Percentiles rank a stretch among this genome's conserved stretches.
These are phyloP conservation scores for Marchantia paleacea DNA, from an alignment of 225 moss, liverwort and hornwort genomes.

Conservation along the genomic window DNA sequence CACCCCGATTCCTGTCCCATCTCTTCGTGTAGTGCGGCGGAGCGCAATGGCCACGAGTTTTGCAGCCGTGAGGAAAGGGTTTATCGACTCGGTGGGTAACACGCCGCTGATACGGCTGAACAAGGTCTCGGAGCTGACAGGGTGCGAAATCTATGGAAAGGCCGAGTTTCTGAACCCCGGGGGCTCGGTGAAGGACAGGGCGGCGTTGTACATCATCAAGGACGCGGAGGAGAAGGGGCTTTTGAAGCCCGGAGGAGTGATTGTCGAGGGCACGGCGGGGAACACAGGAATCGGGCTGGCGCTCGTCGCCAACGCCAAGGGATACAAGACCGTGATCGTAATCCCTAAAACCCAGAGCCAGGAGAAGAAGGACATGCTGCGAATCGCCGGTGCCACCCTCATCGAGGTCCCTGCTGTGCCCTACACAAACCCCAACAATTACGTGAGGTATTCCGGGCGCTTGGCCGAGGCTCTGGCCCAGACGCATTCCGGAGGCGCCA, in stretches of 20 bases:
- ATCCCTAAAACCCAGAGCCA: slow-evolving; percentile 90
- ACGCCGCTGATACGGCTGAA: slow-evolving; percentile 87
- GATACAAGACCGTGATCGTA: slow-evolving; percentile 89
- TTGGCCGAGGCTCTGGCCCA: slow-evolving; percentile 77
- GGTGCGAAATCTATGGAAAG: slow-evolving; percentile 97
- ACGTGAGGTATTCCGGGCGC: slow-evolving; percentile 84
- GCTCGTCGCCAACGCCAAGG: slow-evolving; percentile 77
- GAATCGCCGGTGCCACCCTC: slow-evolving; percentile 85
- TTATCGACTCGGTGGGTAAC: slow-evolving; percentile 53
- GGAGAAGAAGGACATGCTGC: slow-evolving; percentile 99
- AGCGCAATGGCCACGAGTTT: not conserved
- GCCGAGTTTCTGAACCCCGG: slow-evolving; percentile 95
- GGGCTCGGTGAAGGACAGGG: slow-evolving; percentile 98
- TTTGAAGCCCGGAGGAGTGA: slow-evolving; percentile 85
- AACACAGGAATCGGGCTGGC: slow-evolving; percentile 95
- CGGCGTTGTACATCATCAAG: slow-evolving; percentile 86
- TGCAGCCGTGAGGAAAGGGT: slow-evolving; percentile 12
- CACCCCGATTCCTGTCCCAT: no score
- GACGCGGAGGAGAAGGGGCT: slow-evolving; percentile 94
- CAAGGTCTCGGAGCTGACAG: slow-evolving; percentile 81
- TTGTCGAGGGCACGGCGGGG: slow-evolving; percentile 94
- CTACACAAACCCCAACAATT: slow-evolving; percentile 94
- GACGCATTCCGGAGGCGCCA: slow-evolving; percentile 11
- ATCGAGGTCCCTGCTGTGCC: slow-evolving; percentile 94
- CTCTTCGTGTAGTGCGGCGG: no score